Base-by-base conservation (phyloP, 2,329 filamentous ascomycete species). In the Fusarium sp. region DNA sequence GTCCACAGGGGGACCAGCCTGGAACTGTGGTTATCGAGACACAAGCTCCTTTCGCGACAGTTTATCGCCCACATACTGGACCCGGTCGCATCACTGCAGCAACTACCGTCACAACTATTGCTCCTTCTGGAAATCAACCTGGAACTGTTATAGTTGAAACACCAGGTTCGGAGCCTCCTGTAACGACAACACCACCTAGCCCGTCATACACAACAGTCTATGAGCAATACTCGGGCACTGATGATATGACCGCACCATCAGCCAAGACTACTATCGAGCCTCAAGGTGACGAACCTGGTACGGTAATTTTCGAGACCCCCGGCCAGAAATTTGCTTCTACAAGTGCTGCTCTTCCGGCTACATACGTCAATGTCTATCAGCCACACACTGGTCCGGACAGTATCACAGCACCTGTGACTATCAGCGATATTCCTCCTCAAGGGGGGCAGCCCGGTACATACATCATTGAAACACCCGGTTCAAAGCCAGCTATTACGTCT, bases 101-200 rank as follows among this genome's bases (percentile, higher is more conserved):
- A 3, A n/a, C 65, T 15, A 69, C 66, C 11, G 35, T 71, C 2
- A 53, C 60, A 6, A 66, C 56, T 7, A 66, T 71, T 35, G 33
- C 53, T 6, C 68, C 66, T 4, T 38, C 30, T 21, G 66, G 66
- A 4, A 50, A 53, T 9, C 49, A 71, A 44, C 68, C 66, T 9
- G 69, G 69, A n/a, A 71, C 68, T 3, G 37, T 71, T 6, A 58
- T 71, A 19, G 56, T 71, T 16, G 66, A 71, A 54, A 71, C 68
- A 2, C 66, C 66, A 11, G 53, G 54, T 5, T 58, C 54, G 19
- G 60, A 65, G 25, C 35, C 54, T 23, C 35, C 64, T 35, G 19
- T 70, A 9, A 69, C 67, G 4, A 59, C 59, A n/a, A 47, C 64
- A 11, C 58, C 67, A 7, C 64, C 60, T 21, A 21, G 12, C 23